phyloP scores from a whole-genome alignment of 805 yeast genomes.

The Cyberlindnera nakhonratchasimensis region DNA sequence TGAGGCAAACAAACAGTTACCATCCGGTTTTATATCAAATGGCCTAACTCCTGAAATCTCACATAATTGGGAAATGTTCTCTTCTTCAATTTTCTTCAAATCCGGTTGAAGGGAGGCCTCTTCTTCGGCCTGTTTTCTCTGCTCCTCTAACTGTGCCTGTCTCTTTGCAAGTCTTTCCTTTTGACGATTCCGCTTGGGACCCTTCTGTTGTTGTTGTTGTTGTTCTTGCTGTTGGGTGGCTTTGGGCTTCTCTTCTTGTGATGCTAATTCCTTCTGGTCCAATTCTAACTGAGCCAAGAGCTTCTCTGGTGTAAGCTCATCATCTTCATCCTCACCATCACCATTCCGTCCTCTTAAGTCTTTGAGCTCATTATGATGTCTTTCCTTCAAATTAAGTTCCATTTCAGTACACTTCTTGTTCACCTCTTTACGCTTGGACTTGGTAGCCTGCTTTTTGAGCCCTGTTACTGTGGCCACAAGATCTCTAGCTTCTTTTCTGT shows the following conservation, averaged over 20 bases:
- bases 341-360: constrained; percentile 28
- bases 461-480: constrained; percentile 65
- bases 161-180: constrained; percentile 79
- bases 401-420: constrained; percentile 53
- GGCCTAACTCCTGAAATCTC: constrained; percentile 45
- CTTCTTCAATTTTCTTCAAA: constrained; percentile 66
- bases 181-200: constrained; percentile 67
- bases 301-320: constrained; percentile 62
- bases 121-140: constrained; percentile 61
- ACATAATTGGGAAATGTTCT: constrained; percentile 56
- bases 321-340: constrained; percentile 42
- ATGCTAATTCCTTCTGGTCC: constrained; percentile 27
- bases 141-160: constrained; percentile 60
- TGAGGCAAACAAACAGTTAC: constrained; percentile 89
- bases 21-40: constrained; percentile 82
- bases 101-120: constrained; percentile 72
- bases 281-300: constrained; percentile 58
- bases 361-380: constrained; percentile 52
- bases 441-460: constrained; percentile 78
- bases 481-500: constrained; percentile 66
- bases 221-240: constrained; percentile 9
- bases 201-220: constrained; percentile 32
- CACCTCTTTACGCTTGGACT: constrained; percentile 70
- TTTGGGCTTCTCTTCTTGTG: constrained; percentile 3
- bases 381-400: constrained; percentile 50